Evolutionary conservation across 176 grass and related monocot species (phyloP).

Genomic region (Avena eriantha): DNA sequence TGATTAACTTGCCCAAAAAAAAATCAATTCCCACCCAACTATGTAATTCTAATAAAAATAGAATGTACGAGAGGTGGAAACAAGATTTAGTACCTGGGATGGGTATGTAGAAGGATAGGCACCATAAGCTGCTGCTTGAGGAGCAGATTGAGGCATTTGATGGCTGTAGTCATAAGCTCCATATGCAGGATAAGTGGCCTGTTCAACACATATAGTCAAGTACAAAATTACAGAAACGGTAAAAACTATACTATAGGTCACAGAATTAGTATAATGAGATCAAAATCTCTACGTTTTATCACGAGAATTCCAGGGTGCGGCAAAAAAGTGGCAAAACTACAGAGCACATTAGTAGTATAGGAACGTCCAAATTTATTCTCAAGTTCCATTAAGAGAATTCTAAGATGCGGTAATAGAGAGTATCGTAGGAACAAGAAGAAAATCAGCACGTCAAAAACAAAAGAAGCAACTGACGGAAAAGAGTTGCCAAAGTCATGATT

Average conservation of each 20-base stretch:
- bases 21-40: not conserved
- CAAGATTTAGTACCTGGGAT: constrained; percentile 57
- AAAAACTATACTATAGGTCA: not conserved
- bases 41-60: not conserved
- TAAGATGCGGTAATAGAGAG: not conserved
- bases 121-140: constrained; percentile 67
- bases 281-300: not conserved
- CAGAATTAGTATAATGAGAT: not conserved
- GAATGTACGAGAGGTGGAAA: not conserved
- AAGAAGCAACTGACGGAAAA: not conserved
- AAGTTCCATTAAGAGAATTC: constrained; percentile 13
- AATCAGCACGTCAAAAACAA: constrained; percentile 11
- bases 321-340: not conserved
- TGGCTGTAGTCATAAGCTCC: constrained; percentile 69
- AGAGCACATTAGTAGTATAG: not conserved
- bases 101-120: constrained; percentile 76
- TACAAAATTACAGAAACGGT: constrained; percentile 4
- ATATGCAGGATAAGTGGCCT: constrained; percentile 70
- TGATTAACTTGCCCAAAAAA: not conserved
- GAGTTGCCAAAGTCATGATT: not conserved
- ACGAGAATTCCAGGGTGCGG: constrained; percentile 3
- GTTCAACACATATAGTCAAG: constrained; percentile 20
- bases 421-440: not conserved
- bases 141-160: constrained; percentile 67
- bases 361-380: not conserved